phyloP scores from a whole-genome alignment of 139 green algal species.

The Haematococcus sp. region DNA sequence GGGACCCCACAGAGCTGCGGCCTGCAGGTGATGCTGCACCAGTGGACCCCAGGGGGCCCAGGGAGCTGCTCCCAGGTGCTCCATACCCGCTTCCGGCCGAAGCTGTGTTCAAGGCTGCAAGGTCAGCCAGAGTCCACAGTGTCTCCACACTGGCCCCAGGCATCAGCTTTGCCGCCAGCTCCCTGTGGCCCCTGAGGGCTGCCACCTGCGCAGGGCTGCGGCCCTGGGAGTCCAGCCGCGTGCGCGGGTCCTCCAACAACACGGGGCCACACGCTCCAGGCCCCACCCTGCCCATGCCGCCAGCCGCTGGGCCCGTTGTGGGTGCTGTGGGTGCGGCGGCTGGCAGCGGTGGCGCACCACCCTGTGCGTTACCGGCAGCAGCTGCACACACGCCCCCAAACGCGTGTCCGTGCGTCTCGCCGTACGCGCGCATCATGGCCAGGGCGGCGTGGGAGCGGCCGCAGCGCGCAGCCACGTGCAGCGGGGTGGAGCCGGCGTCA shows the following conservation, averaged over 20 bases:
- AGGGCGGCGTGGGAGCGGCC: no score
- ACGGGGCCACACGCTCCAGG: no score
- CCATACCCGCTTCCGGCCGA: no score
- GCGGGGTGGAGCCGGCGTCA: neutral
- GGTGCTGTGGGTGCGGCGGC: no score
- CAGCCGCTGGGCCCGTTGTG: no score
- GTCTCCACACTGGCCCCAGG: constrained; percentile 3
- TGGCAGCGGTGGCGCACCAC: no score
- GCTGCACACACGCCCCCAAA: no score
- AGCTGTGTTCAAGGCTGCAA: neutral
- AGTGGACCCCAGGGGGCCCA: neutral
- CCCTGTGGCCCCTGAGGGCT: neutral
- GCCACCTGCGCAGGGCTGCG: neutral
- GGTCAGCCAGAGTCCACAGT: neutral
- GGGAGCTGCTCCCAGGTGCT: neutral
- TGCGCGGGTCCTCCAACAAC: constrained; percentile 11
- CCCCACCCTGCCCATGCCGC: no score
- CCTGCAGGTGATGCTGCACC: no score
- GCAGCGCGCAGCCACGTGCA: constrained; percentile 14
- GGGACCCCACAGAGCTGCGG: neutral
- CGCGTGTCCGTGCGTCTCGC: neutral
- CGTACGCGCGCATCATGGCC: no score
- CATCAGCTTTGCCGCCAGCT: constrained; percentile 1
- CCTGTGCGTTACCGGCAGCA: no score
- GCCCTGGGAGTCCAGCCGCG: constrained; percentile 4